These are phyloP conservation scores for Backusella mclennaniae DNA, from an alignment of 192 early-diverging fungal genomes.

Conservation along the genomic window DNA sequence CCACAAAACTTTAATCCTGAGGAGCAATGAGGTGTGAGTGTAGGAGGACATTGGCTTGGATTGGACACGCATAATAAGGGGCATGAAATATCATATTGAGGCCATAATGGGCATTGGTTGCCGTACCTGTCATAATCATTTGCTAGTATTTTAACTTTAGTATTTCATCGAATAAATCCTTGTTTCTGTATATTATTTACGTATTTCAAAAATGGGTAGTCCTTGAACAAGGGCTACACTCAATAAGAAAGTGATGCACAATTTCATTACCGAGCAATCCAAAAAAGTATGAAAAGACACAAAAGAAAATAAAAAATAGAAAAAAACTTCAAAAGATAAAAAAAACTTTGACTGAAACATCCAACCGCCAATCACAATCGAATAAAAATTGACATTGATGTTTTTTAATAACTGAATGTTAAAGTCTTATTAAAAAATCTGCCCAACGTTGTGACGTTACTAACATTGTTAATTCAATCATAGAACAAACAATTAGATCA, in stretches of 20 bases:
- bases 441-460: no score
- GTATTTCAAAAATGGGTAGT: slow-evolving; percentile 10
- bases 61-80: slow-evolving; percentile 52
- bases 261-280: not conserved
- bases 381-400: not conserved
- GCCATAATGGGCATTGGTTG: slow-evolving; percentile 48
- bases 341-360: not conserved
- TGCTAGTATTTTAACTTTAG: slow-evolving; percentile 10
- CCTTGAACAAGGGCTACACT: not conserved
- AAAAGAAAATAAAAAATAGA: not conserved
- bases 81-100: slow-evolving; percentile 44
- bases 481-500: not conserved
- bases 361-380: not conserved
- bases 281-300: not conserved
- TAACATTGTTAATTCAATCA: no score
- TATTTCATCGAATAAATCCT: not conserved
- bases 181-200: not conserved
- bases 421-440: no score
- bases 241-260: not conserved
- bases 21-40: slow-evolving; percentile 38
- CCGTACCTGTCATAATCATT: slow-evolving; percentile 52
- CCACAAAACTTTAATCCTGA: slow-evolving; percentile 44
- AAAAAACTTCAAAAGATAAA: not conserved
- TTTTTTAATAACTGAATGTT: not conserved
- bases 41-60: slow-evolving; percentile 43